Percentiles rank a stretch among this genome's conserved stretches.
Evolutionary conservation across 2,329 filamentous ascomycete species (phyloP).

Genomic region (Sarocladium brachiariae): DNA sequence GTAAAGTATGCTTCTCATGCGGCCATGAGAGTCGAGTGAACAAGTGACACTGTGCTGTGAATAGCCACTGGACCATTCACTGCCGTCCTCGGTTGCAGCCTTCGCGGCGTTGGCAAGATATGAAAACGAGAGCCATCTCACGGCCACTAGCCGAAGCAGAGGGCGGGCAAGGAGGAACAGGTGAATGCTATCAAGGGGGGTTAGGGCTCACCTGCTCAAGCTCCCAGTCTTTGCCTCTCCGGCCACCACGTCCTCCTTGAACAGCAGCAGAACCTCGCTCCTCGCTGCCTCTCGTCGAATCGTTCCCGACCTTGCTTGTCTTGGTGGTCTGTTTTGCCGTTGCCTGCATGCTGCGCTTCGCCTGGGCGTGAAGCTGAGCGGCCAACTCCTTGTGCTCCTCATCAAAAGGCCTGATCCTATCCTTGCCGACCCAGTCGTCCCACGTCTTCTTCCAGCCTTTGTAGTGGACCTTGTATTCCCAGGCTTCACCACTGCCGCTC

Average conservation of each 20-base stretch:
- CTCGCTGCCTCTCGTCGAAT: slow-evolving; percentile 64
- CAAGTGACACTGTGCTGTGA: background rate
- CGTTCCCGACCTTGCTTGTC: slow-evolving; percentile 25
- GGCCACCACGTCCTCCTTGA: slow-evolving; percentile 59
- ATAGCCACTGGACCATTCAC: background rate
- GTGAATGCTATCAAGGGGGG: slow-evolving; percentile 14
- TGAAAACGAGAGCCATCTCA: too few species aligned
- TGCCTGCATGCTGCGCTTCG: slow-evolving; percentile 51
- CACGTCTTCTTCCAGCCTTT: slow-evolving; percentile 99
- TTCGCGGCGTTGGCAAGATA: too few species aligned
- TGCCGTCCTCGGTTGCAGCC: too few species aligned
- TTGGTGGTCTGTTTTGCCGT: slow-evolving; percentile 49
- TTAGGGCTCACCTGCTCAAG: slow-evolving; percentile 62
- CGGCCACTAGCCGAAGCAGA: background rate
- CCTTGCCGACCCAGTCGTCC: slow-evolving; percentile 97
- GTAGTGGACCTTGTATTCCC: slow-evolving; percentile 91
- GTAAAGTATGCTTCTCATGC: too few species aligned
- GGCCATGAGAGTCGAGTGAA: background rate
- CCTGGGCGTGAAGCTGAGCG: slow-evolving; percentile 61
- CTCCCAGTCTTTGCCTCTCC: slow-evolving; percentile 73
- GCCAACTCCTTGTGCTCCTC: slow-evolving; percentile 93
- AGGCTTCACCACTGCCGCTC: slow-evolving; percentile 59
- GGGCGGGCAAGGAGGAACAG: too few species aligned
- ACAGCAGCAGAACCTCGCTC: slow-evolving; percentile 60
- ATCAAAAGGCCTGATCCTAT: slow-evolving; percentile 88